Base-by-base conservation (phyloP, 805 yeast genomes). In the Candida suzukii region DNA sequence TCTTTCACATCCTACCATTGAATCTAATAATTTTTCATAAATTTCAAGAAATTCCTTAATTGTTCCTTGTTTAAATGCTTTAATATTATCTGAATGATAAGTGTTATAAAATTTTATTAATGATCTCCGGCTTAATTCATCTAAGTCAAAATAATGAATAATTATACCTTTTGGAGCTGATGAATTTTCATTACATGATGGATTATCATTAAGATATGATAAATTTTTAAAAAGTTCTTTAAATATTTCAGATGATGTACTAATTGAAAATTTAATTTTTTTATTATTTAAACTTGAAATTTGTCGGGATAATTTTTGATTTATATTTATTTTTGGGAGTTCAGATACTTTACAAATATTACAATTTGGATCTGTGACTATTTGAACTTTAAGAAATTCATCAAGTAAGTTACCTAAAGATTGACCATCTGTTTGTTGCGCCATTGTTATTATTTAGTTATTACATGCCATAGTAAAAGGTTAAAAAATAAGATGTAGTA, bases 311-410 rank as follows among this genome's bases (percentile, higher is more conserved):
- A n/a, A n/a, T n/a, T n/a, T n/a, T n/a, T n/a, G n/a, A 12, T 31
- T 31, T 10, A 19, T 19, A 12, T 31, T 19, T 31, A 31, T 31
- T 18, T 31, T 26, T n/a, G 43, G 40, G 21, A 52, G 39, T 16
- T 56, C 53, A 3, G 43, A 26, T 0, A 60, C 60, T 17, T 39
- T 40, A 2, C 41, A 42, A 9, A 51, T 44, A n/a, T 34, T 41
- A 38, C 39, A 51, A 5, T 48, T 38, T 11, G 43, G 46, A 31
- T 59, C 63, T 26, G 42, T 48, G 20, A 59, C 44, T 11, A 59
- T 40, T 35, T 54, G 61, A 3, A 55, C 54, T 33, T 47, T 51
- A 16, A 57, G 28, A 33, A 47, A 58, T 35, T 48, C 49, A 32
- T 58, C 60, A 19, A 58, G 39, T 5, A 49, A 53, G 34, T 56